Percentiles rank a stretch among this genome's conserved stretches.
phyloP scores from a whole-genome alignment of 768 basidiomycete species.

The Mycena capillaripes region DNA sequence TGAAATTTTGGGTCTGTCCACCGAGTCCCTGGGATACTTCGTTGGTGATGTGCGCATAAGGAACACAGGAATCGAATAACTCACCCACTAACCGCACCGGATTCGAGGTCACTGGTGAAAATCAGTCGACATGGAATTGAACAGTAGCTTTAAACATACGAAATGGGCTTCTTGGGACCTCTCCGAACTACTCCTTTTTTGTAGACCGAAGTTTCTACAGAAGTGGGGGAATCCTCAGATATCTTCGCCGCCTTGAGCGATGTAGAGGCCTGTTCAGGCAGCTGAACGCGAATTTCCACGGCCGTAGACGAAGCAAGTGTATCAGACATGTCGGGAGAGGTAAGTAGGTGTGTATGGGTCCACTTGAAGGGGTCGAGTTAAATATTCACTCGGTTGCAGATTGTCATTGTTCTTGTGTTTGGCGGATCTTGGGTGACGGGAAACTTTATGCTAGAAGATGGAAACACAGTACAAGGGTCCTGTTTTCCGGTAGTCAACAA shows the following conservation, averaged over 20 bases:
- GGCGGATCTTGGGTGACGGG: background rate
- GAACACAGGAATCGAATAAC: background rate
- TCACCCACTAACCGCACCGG: background rate
- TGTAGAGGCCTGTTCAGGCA: background rate
- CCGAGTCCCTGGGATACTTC: background rate
- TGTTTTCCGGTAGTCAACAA: slow-evolving; percentile 8
- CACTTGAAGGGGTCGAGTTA: background rate
- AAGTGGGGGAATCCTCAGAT: background rate
- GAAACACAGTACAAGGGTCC: slow-evolving; percentile 4
- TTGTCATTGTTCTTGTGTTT: slow-evolving; percentile 12
- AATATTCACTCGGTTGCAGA: slow-evolving; percentile 5
- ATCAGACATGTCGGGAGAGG: background rate
- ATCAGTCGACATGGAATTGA: background rate
- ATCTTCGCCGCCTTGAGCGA: background rate
- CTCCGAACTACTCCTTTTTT: background rate
- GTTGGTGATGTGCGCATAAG: background rate
- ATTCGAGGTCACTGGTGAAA: background rate
- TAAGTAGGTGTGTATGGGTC: background rate
- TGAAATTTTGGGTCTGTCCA: background rate
- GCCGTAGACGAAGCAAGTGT: background rate
- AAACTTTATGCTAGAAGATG: slow-evolving; percentile 14
- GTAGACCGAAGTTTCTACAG: no score
- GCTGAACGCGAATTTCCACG: slow-evolving; percentile 5
- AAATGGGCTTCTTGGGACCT: background rate
- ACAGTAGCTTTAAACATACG: background rate